These are phyloP conservation scores for Ogataea degrootiae DNA, from an alignment of 805 yeast species.

Conservation along the genomic window DNA sequence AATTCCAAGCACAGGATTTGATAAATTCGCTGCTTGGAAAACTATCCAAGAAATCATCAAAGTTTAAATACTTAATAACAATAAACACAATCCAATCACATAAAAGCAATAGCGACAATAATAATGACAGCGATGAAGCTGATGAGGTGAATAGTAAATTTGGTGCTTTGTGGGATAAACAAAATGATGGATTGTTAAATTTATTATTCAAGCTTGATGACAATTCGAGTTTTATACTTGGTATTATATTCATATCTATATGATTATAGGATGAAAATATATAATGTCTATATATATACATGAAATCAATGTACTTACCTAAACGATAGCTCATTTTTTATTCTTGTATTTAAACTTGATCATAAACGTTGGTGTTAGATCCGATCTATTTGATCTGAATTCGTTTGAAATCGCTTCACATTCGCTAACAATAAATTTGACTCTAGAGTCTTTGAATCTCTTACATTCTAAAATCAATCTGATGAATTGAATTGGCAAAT, in stretches of 20 bases:
- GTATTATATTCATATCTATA: conserved; percentile 28
- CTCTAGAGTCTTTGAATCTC: conserved; percentile 27
- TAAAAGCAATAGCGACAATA: conserved; percentile 9
- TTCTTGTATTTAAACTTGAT: conserved; percentile 11
- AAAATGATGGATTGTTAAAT: conserved; percentile 49
- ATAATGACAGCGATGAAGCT: no score
- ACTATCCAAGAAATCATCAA: conserved; percentile 42
- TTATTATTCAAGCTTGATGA: conserved; percentile 26
- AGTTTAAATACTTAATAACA: conserved; percentile 51
- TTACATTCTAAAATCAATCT: conserved; percentile 54
- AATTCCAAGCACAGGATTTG: conserved; percentile 18
- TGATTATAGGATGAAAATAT: neutral
- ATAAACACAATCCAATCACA: conserved; percentile 4
- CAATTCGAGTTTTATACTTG: conserved; percentile 21
- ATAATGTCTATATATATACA: conserved; percentile 1
- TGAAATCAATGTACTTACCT: neutral
- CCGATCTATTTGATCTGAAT: conserved; percentile 5
- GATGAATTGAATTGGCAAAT: conserved; percentile 70
- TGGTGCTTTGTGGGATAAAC: conserved; percentile 54
- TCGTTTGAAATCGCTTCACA: conserved; percentile 14
- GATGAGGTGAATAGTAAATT: conserved; percentile 17
- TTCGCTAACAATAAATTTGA: conserved; percentile 23
- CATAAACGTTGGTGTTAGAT: conserved; percentile 16
- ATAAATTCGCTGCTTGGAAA: conserved; percentile 30
- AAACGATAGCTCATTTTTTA: conserved; percentile 2